Evolutionary conservation across 192 early-diverging fungal species (phyloP), one percentile per base, ranked within the genome.

Genomic region (Mycoemilia scoparia): DNA sequence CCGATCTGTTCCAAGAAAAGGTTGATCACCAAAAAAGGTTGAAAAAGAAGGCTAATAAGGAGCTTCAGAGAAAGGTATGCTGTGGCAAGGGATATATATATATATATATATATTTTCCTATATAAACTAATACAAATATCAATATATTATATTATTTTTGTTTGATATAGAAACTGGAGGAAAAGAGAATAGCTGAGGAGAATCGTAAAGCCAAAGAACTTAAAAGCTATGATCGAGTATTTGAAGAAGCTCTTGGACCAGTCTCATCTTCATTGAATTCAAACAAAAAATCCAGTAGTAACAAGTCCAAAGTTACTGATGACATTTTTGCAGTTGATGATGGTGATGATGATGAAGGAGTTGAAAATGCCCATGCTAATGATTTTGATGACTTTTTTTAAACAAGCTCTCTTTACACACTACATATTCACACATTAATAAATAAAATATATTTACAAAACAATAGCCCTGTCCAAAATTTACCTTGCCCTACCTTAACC

Each of bases 1-100:
- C 84, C 11, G 91, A 98, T 48, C 54, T 95, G 45, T 45, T 60
- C n/a, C 57, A 64, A 19, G 72, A 84, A 32, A 83, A 82, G 44
- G 18, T 74, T 19, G 71, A 70, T 19, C 40, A 64, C 12, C 61
- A 72, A 18, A 37, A 55, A 23, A 58, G 60, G 41, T 36, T 54
- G 23, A 44, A 54, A 27, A 23, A 34, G 1, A 44, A 27, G 14
- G 25, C 38, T 47, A 56, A 51, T 26, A 47, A 45, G 32, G 48
- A 37, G 16, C 56, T 60, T 36, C 60, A 57, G 41, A 54, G 34
- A 17, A 28, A 41, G 41, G 50, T 49, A 34, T 15, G 34, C 24
- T n/a, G 14, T 3, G 13, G 17, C 9, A 39, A 21, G 13, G n/a
- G 14, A 19, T 16, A 20, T n/a, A 10, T 1, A 10, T 3, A 33